A percentile compares a stretch with the other conserved stretches of the same genome.
Conservation (phyloP, 148 eudicot genomes). For the Polygonum aviculare region DNA sequence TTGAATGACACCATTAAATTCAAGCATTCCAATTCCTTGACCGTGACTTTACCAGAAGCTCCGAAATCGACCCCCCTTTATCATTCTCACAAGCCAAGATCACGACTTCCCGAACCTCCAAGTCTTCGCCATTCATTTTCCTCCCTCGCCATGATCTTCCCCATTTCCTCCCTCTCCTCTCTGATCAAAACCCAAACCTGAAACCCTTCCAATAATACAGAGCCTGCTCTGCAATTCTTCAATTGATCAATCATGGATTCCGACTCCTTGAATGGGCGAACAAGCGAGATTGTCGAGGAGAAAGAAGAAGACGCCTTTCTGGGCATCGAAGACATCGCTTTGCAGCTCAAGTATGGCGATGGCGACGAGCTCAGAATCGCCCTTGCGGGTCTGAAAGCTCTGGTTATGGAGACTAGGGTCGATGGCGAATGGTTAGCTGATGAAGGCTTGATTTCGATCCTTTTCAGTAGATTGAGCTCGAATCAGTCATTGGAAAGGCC, state of each 20-base stretch:
- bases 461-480: constrained; percentile 54
- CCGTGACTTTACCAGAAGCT: not conserved
- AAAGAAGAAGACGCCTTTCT: constrained; percentile 8
- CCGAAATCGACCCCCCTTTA: not conserved
- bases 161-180: not conserved
- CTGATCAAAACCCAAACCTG: not conserved
- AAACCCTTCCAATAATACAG: not conserved
- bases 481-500: constrained; percentile 39
- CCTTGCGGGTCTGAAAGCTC: constrained; percentile 25
- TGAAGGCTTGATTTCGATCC: constrained; percentile 55
- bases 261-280: constrained; percentile 14
- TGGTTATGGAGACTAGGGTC: constrained; percentile 35
- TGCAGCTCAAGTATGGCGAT: constrained; percentile 61
- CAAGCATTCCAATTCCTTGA: not conserved
- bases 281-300: constrained; percentile 30
- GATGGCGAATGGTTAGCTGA: constrained; percentile 48
- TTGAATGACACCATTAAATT: not conserved
- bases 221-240: not conserved
- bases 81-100: not conserved
- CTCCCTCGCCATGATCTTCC: not conserved
- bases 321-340: constrained; percentile 49
- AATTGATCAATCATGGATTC: not conserved
- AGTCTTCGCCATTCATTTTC: constrained; percentile 2
- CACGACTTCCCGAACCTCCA: not conserved
- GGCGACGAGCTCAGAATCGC: constrained; percentile 58